Evolutionary conservation across 257 asterid genomes (phyloP), one percentile per base, ranked within the genome.

Genomic region (Thymus quinquecostatus): DNA sequence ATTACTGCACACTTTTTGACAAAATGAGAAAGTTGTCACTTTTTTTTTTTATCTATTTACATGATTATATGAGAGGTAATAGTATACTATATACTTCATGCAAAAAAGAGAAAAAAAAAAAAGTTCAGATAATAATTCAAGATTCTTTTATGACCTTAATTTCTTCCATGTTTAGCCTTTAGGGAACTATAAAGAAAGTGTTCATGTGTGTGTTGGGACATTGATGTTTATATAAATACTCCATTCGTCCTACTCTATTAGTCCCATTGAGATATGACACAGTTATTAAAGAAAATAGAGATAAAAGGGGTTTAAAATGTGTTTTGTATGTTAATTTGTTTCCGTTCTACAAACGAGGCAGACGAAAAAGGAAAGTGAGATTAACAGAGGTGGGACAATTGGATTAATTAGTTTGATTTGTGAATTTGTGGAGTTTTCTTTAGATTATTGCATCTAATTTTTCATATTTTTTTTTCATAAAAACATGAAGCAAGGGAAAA

Each of bases 1-100:
- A 78, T 67, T 33, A 70, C 78, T 77, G 72, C 72, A 55, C 66
- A 69, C 85, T 33, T 81, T 81, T 81, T 81, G 82, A 81, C 85
- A 77, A 77, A 21, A 81, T 70, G 73, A 71, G 80, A 80, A 80
- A 80, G 63, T 10, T 48, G 61, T 38, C 73, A 44, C 6, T 77
- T 73, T 73, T 72, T 43, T 51, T 51, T 13, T n/a, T 2, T 51
- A 6, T 51, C 8, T 44, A 44, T 5, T 8, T 51, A 51, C 57
- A n/a, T 14, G 66, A 80, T 80, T 76, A 27, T 50, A 50, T 10
- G 21, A 73, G 59, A 45, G 28, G 40, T 21, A 33, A 63, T n/a
- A 9, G 21, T 10, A 29, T 8, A 5, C 9, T 34, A 58, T 30
- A 27, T 27, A 50, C 57, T 1, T 32, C 40, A 64, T 64, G 57